phyloP scores from a whole-genome alignment of 805 yeast genomes.

The Barnettozyma sucrosica region DNA sequence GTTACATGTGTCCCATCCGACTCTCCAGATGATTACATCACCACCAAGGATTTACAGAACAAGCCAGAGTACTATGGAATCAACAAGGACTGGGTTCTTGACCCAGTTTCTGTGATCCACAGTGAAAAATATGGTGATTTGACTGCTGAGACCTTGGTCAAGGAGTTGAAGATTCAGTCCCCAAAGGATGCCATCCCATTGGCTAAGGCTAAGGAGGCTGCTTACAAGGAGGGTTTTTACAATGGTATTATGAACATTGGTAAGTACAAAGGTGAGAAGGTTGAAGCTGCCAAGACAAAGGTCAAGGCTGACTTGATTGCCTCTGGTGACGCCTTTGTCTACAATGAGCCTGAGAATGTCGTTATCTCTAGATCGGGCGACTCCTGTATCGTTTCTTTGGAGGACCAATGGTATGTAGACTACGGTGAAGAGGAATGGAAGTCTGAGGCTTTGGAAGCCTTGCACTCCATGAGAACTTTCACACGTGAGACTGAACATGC shows the following conservation, averaged over 20 bases:
- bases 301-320: constrained; percentile 78
- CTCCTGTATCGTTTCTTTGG: constrained; percentile 91
- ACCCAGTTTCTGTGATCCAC: constrained; percentile 64
- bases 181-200: constrained; percentile 87
- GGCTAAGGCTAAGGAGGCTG: constrained; percentile 88
- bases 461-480: constrained; percentile 70
- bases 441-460: constrained; percentile 69
- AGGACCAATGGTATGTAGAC: constrained; percentile 97
- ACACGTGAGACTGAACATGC: constrained; percentile 82
- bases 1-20: constrained; percentile 99
- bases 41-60: constrained; percentile 74
- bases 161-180: constrained; percentile 85
- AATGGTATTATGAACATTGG: constrained; percentile 81
- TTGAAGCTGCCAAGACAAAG: constrained; percentile 85
- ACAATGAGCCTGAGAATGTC: constrained; percentile 88
- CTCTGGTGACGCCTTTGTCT: constrained; percentile 75
- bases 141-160: constrained; percentile 79
- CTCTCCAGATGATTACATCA: constrained; percentile 95
- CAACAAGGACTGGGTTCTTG: constrained; percentile 81
- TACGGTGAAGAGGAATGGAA: constrained; percentile 96
- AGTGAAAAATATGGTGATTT: constrained; percentile 85
- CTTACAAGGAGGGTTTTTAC: constrained; percentile 95
- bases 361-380: constrained; percentile 96
- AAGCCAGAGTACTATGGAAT: constrained; percentile 89
- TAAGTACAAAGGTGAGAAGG: constrained; percentile 80